Evolutionary conservation across 1,284 basidiomycete genomes (phyloP).

Genomic region (Stereum hirsutum): DNA sequence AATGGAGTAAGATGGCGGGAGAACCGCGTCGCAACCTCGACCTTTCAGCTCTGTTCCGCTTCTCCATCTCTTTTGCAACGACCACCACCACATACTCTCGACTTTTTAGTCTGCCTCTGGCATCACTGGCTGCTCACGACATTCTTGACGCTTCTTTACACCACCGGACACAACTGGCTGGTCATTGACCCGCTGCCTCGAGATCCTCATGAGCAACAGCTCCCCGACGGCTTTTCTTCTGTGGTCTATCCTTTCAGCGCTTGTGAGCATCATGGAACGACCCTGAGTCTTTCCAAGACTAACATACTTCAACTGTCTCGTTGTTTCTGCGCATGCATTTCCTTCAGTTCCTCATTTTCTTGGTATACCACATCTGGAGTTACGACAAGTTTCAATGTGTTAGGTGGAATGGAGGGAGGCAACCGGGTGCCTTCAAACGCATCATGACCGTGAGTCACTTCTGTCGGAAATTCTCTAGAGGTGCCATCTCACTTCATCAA

Average conservation of each 20-base stretch:
- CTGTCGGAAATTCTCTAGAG: background rate
- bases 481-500: background rate
- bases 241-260: conserved; percentile 57
- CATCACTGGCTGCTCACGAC: too few relatives aligned
- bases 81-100: too few relatives aligned
- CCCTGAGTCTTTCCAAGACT: background rate
- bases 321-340: background rate
- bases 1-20: too few relatives aligned
- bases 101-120: too few relatives aligned
- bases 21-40: too few relatives aligned
- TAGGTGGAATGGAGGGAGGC: conserved; percentile 57
- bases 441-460: conserved; percentile 60
- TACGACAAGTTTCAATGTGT: conserved; percentile 69
- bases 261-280: conserved; percentile 32
- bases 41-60: too few relatives aligned
- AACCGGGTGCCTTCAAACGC: conserved; percentile 71
- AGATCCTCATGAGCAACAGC: conserved; percentile 58
- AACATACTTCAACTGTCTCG: background rate
- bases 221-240: conserved; percentile 61
- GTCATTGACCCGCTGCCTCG: too few relatives aligned
- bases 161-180: too few relatives aligned
- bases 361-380: conserved; percentile 61
- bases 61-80: too few relatives aligned
- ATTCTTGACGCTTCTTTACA: too few relatives aligned
- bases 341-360: conserved; percentile 52